Percentiles rank a stretch among this genome's conserved stretches.
phyloP scores from a whole-genome alignment of 2,329 filamentous ascomycete species.

The Hyphodiscus sp. region DNA sequence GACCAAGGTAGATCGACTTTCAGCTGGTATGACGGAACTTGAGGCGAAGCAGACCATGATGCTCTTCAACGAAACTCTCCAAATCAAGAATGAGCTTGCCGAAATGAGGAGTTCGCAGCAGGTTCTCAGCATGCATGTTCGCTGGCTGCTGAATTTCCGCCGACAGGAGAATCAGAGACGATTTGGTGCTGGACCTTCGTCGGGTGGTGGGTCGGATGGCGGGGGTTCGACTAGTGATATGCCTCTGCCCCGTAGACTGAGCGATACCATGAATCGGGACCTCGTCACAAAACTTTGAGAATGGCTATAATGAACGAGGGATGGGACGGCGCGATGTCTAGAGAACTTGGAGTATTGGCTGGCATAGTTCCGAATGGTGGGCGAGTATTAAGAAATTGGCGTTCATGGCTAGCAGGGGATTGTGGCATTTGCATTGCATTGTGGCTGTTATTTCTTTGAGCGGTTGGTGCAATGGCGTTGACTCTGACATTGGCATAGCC shows the following conservation, averaged over 20 bases:
- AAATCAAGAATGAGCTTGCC: conserved; percentile 55
- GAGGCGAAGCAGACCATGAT: conserved; percentile 55
- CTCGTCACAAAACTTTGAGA: conserved; percentile 21
- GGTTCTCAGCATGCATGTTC: conserved; percentile 30
- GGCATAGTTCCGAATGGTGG: too few relatives aligned
- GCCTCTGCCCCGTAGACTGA: conserved; percentile 13
- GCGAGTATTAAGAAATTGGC: too few relatives aligned
- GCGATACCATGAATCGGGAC: conserved; percentile 19
- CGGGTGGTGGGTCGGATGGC: conserved; percentile 14
- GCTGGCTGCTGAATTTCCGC: conserved; percentile 30
- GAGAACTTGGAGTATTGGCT: not conserved
- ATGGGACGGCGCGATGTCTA: not conserved
- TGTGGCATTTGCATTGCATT: too few relatives aligned
- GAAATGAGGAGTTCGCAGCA: conserved; percentile 36
- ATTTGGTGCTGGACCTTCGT: conserved; percentile 2
- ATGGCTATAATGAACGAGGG: not conserved
- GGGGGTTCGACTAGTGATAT: conserved; percentile 11
- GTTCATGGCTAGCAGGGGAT: too few relatives aligned
- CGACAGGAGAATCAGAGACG: conserved; percentile 24
- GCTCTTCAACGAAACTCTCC: conserved; percentile 55
- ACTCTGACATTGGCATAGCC: too few relatives aligned
- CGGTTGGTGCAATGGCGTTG: too few relatives aligned
- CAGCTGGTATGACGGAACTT: conserved; percentile 49
- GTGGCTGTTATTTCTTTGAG: too few relatives aligned
- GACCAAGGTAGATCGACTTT: conserved; percentile 49